Evolutionary conservation across 306 rosid genomes (phyloP), one percentile per base, ranked within the genome.

Genomic region (Hippophae rhamnoides): DNA sequence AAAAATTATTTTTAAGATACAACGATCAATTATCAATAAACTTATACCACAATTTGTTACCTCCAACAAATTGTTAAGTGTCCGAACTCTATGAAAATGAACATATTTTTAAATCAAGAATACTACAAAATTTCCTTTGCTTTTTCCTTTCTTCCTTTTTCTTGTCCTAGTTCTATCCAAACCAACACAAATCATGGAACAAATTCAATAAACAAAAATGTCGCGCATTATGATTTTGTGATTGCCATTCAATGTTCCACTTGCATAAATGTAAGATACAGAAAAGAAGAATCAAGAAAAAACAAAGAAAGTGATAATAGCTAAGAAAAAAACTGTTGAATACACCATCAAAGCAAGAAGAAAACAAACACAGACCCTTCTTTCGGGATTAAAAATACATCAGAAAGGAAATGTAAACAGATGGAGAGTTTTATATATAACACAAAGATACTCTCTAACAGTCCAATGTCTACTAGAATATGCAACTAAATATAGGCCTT

Each of bases 331-430:
- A 58, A 62, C 69, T 53, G 26, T 10, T 55, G 50, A 68, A 65
- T 79, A 64, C 31, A 13, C 53, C 8, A 12, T 61, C 44, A 54
- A 70, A 61, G 62, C 31, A 66, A 69, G 75, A 63, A 74, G 54
- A 74, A 72, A 67, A 57, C 72, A 65, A 80, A 78, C 66, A 55
- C 72, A 64, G 9, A 31, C 43, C 57, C 71, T 56, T 58, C 69
- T 52, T 46, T 70, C 64, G 75, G 67, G 62, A 48, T 71, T 55
- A 73, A 67, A 49, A 78, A 63, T 72, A 73, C 77, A 73, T 65
- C 31, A 51, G 31, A 52, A 66, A 7, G 64, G 68, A 68, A 54
- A 56, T 60, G 47, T 44, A 73, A 52, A 62, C 59, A 65, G 53
- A 66, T 14, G 25, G 77, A 14, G 70, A 70, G 76, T 65, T 76